phyloP scores from a whole-genome alignment of 2,329 filamentous ascomycete species.

The Colletotrichum sp. region DNA sequence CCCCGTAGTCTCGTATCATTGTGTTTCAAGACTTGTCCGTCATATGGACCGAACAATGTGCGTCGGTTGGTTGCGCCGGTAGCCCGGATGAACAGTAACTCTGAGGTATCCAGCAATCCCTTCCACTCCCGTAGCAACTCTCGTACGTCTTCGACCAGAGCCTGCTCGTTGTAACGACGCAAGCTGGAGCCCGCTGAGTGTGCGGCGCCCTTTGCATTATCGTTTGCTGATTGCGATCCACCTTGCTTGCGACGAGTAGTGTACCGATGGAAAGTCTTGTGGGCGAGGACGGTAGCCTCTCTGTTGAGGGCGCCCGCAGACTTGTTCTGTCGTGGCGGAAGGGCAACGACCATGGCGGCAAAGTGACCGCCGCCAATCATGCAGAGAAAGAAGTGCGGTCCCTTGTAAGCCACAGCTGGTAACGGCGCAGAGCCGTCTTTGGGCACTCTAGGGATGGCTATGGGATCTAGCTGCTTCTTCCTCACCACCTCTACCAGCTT shows the following conservation, averaged over 20 bases:
- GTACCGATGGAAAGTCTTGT: constrained; percentile 98
- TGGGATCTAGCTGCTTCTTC: constrained; percentile 78
- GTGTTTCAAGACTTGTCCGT: constrained; percentile 80
- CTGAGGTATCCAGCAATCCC: constrained; percentile 79
- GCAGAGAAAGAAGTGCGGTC: constrained; percentile 91
- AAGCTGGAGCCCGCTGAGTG: constrained; percentile 92
- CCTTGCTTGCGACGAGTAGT: constrained; percentile 96
- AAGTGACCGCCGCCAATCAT: constrained; percentile 99
- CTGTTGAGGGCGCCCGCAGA: constrained; percentile 76
- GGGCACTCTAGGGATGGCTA: constrained; percentile 53
- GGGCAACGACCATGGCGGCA: constrained; percentile 91
- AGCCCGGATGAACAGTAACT: constrained; percentile 87
- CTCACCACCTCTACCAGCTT: constrained; percentile 71
- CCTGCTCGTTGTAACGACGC: constrained; percentile 92
- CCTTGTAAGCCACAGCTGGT: constrained; percentile 62
- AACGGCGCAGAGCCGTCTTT: constrained; percentile 59
- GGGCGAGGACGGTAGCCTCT: constrained; percentile 86
- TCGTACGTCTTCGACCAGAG: constrained; percentile 86
- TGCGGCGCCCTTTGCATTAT: constrained; percentile 90
- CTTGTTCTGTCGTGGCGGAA: constrained; percentile 80
- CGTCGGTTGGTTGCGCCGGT: constrained; percentile 85
- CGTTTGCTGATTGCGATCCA: constrained; percentile 91
- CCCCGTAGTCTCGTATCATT: constrained; percentile 83
- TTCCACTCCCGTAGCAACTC: constrained; percentile 85
- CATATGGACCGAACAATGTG: constrained; percentile 90